Base-by-base conservation (phyloP, 495 filamentous ascomycete species). In the Penicillium tannophilum region DNA sequence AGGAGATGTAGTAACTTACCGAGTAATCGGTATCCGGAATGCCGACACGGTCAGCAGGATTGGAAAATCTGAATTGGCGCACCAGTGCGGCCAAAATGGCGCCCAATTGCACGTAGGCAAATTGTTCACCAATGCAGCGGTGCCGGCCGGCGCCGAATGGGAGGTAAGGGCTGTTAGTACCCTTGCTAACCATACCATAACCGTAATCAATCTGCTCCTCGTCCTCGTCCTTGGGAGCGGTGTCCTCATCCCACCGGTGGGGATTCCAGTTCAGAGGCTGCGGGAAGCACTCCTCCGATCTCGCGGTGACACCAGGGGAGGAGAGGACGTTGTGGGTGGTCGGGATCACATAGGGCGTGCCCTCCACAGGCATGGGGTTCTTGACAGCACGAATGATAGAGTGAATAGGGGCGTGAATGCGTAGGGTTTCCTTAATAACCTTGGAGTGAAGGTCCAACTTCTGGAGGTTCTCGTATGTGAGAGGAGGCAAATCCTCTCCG, bases 381-480 rank as follows among this genome's bases (percentile, higher is more conserved):
- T 84, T 87, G 58, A 87, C 84, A 46, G 79, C 78, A 57, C 84
- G 80, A 63, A 88, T 81, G 58, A 88, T 84, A 33, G 76, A 80
- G 68, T 88, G 84, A 55, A 88, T 88, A 2, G 84, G 84, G n/a
- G 84, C 76, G 67, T 87, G 84, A 28, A 88, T 72, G 46, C 84
- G 82, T 11, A 87, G 75, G 16, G 84, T 87, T 65, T 87, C 84
- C 62, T 82, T 83, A 61, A 87, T 83, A 14, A 82, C 79, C 59
- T 84, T 80, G 52, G 67, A 51, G 68, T 85, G 78, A n/a, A 87
- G 76, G 9, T 82, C 79, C 24, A 87, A 72, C 50, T 77, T 76
- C 56, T 78, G 63, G 20, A 86, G 69, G 53, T 72, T 69, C 44
- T 87, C 84, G 63, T 82, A 79, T 3, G 82, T 84, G 30, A 86